These are phyloP conservation scores for Dactylellina sp. DNA, from an alignment of 2,329 filamentous ascomycete genomes.

Conservation along the genomic window DNA sequence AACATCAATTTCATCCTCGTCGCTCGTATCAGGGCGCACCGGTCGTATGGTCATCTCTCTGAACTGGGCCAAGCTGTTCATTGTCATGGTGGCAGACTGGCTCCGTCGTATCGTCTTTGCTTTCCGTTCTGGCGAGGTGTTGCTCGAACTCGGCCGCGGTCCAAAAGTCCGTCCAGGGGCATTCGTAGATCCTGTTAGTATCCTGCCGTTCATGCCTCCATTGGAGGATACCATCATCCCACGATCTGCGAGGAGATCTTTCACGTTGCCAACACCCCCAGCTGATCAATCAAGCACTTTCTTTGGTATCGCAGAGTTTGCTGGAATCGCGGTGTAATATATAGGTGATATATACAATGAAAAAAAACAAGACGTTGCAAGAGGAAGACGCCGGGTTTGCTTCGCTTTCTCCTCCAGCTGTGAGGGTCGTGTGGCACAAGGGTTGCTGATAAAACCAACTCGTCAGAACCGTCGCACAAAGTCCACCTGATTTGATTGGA, in stretches of 20 bases:
- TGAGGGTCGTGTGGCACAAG: conserved; percentile 29
- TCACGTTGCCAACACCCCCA: conserved; percentile 7
- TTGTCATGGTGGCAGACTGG: conserved; percentile 48
- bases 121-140: conserved; percentile 45
- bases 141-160: conserved; percentile 32
- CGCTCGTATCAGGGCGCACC: conserved; percentile 26
- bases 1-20: conserved; percentile 29
- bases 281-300: neutral
- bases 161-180: conserved; percentile 25
- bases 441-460: conserved; percentile 15
- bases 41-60: conserved; percentile 47
- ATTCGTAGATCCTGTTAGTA: conserved; percentile 12
- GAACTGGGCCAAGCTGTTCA: conserved; percentile 43
- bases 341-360: neutral
- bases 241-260: conserved; percentile 10
- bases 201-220: conserved; percentile 21
- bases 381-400: conserved; percentile 22
- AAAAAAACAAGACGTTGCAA: conserved; percentile 4
- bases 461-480: conserved; percentile 19
- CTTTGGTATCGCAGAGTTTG: conserved; percentile 9
- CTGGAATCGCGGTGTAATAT: conserved; percentile 18
- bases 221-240: conserved; percentile 52
- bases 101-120: conserved; percentile 35
- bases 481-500: conserved; percentile 1
- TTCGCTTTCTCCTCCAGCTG: neutral